Evolutionary conservation across 371 early-diverging fungal genomes (phyloP).

Genomic region (Dichotomocladium elegans): DNA sequence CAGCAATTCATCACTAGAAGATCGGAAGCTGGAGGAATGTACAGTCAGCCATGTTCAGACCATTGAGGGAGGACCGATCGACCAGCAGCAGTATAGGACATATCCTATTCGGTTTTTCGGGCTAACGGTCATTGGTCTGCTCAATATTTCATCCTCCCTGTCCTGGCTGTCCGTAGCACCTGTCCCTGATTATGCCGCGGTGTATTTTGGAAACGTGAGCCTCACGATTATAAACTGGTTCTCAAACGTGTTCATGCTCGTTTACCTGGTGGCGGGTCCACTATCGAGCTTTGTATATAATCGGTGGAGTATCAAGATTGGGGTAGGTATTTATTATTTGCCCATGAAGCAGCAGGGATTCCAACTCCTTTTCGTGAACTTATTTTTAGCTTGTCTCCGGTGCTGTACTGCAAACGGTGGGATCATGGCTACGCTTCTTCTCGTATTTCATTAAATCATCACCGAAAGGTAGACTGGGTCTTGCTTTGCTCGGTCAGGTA

Average conservation of each 20-base stretch:
- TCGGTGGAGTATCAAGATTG: slow-evolving; percentile 43
- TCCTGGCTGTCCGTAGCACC: slow-evolving; percentile 45
- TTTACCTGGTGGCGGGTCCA: slow-evolving; percentile 51
- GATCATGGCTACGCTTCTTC: slow-evolving; percentile 41
- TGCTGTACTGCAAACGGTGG: slow-evolving; percentile 29
- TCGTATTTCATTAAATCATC: slow-evolving; percentile 23
- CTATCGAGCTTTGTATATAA: slow-evolving; percentile 50
- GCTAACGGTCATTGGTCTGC: slow-evolving; percentile 28
- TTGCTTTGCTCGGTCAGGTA: slow-evolving; percentile 44
- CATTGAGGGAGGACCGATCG: too few species aligned
- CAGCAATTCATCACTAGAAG: too few species aligned
- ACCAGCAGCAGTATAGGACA: slow-evolving; percentile 10
- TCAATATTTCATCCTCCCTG: slow-evolving; percentile 39
- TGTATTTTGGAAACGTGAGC: slow-evolving; percentile 21
- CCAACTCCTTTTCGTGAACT: background rate
- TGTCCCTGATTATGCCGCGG: slow-evolving; percentile 28
- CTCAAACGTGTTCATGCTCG: slow-evolving; percentile 48
- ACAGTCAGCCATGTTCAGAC: too few species aligned
- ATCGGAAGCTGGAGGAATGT: too few species aligned
- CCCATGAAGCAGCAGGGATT: background rate
- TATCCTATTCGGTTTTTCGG: slow-evolving; percentile 47
- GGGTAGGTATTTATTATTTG: slow-evolving; percentile 21
- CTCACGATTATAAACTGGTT: slow-evolving; percentile 42
- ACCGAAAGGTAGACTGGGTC: slow-evolving; percentile 21
- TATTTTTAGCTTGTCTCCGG: slow-evolving; percentile 32